Evolutionary conservation across 768 basidiomycete genomes (phyloP), one percentile per base, ranked within the genome.

Genomic region (Leccinum uliginosum): DNA sequence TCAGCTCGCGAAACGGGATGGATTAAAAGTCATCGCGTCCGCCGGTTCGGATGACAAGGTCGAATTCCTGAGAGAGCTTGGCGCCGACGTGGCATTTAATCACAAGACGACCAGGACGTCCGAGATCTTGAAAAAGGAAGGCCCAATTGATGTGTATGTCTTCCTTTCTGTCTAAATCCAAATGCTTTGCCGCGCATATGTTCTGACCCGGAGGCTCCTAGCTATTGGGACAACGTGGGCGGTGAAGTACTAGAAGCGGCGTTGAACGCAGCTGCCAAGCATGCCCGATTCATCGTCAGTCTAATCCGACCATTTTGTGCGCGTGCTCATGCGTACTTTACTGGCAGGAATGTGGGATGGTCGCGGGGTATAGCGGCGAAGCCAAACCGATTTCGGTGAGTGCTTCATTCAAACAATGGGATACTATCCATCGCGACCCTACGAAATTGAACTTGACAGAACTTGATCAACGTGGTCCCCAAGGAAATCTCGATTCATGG

Each of bases 11-110:
- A 82, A 83, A 51, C 59, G 62, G 0, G 76, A 80, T n/a, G 80
- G 80, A 3, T 64, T 78, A 23, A 86, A 84, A 62, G 88, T 90
- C 38, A 86, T 91, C 50, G 85, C 80, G 0, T 86, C 83, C 1
- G 84, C 86, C 0, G 86, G 89, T 2, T 80, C 82, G 0, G 85
- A 89, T n/a, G 84, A 86, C 51, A 90, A 91, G 69, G 85, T 90
- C 7, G 67, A 74, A 5, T 86, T 80, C 63, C 70, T 86, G 70
- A 78, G 77, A 50, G 76, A 77, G 3, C 61, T 87, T n/a, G 88
- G 86, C 1, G 81, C 83, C 0, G 87, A 91, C 61, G 78, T 85
- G 6, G 83, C 78, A 1, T 89, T 88, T 74, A 88, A 90, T 68
- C 89, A 87, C 72, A 87, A 91, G 76, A 87, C 78, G 0, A 74